Percentiles rank a stretch among this genome's conserved stretches.
Conservation (phyloP, 306 rosid species). For the Pterocarpus santalinus region DNA sequence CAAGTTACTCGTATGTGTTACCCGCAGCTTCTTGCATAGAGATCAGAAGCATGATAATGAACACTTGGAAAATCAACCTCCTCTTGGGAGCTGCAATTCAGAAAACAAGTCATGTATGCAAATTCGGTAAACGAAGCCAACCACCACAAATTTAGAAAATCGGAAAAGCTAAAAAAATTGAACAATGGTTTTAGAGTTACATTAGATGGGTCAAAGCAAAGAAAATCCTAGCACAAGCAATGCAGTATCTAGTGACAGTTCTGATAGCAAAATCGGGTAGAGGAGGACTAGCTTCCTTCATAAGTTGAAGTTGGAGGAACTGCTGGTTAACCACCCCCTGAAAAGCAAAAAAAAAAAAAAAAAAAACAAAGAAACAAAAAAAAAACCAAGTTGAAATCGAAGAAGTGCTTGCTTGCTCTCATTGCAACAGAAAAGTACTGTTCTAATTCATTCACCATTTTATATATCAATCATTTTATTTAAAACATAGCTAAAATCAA, state of each 20-base stretch:
- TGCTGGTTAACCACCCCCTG: slow-evolving; percentile 30
- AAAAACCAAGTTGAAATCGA: no score
- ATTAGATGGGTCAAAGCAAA: neutral
- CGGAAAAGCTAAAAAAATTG: no score
- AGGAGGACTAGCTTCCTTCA: neutral
- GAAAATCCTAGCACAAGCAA: neutral
- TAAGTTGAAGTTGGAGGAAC: slow-evolving; percentile 20
- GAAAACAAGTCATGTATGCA: neutral
- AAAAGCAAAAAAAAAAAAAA: neutral
- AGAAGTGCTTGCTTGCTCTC: neutral
- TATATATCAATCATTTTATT: no score
- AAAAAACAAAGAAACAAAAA: no score
- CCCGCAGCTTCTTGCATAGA: slow-evolving; percentile 23
- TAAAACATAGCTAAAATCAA: no score
- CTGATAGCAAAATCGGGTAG: slow-evolving; percentile 25
- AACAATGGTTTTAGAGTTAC: neutral
- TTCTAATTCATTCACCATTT: no score
- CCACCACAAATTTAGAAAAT: neutral
- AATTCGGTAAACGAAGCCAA: neutral
- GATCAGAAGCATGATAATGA: neutral
- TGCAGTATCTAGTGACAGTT: slow-evolving; percentile 6
- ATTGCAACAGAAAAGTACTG: no score
- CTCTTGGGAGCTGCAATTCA: slow-evolving; percentile 19
- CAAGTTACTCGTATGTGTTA: neutral
- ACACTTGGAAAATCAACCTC: slow-evolving; percentile 26